Evolutionary conservation across 2,329 filamentous ascomycete genomes (phyloP).

Genomic region (Trichoderma polysporum): DNA sequence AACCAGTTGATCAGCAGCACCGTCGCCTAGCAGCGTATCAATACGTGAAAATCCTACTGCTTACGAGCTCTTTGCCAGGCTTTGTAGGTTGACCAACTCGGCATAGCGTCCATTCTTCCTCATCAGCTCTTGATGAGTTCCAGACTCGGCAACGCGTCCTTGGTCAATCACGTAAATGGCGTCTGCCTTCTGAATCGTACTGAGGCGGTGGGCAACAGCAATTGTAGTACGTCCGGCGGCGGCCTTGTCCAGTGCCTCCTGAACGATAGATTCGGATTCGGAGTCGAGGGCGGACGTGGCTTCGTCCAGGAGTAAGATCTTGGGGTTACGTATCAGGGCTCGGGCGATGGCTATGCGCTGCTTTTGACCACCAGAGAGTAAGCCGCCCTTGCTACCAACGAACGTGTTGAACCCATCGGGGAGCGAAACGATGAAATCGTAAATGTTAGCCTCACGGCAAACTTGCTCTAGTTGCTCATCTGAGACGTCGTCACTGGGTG

Average conservation of each 20-base stretch:
- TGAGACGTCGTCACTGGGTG: constrained; percentile 62
- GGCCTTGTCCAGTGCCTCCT: constrained; percentile 77
- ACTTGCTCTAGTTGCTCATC: constrained; percentile 74
- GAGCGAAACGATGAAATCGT: constrained; percentile 84
- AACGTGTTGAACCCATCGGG: constrained; percentile 83
- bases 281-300: constrained; percentile 76
- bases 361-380: constrained; percentile 89
- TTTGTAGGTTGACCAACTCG: constrained; percentile 79
- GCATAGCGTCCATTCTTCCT: constrained; percentile 69
- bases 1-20: background rate
- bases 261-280: constrained; percentile 76
- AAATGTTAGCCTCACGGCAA: constrained; percentile 88
- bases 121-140: constrained; percentile 74
- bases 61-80: constrained; percentile 58
- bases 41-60: background rate
- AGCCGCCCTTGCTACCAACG: constrained; percentile 81
- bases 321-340: constrained; percentile 85
- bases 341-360: constrained; percentile 93
- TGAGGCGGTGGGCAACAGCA: constrained; percentile 87
- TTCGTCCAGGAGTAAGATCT: constrained; percentile 80
- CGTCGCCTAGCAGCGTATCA: background rate
- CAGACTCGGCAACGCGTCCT: constrained; percentile 80
- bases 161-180: constrained; percentile 96
- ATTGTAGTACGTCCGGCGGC: constrained; percentile 87
- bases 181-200: constrained; percentile 92